Evolutionary conservation across 164 flowering plant genomes (phyloP), one percentile per base, ranked within the genome.

Genomic region (Buxus sempervirens): DNA sequence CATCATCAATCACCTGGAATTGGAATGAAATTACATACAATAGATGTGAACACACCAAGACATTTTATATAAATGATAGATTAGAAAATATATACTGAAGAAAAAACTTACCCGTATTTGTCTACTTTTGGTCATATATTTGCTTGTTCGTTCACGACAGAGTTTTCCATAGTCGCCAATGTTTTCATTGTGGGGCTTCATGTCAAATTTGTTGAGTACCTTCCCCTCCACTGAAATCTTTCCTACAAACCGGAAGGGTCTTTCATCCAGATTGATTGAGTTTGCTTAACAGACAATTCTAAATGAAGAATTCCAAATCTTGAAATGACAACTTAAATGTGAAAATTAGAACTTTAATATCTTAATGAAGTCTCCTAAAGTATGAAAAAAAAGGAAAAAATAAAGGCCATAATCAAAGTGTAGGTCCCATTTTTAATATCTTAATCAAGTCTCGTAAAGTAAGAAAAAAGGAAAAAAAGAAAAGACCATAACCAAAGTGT

Each of bases 101-200:
- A 49, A 3, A 69, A 38, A 58, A 59, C 56, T 19, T 51, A 87
- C 96, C 90, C 86, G 88, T 68, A 85, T 79, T 81, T 90, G 94
- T 84, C 98, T 83, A 60, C 16, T 78, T 77, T 80, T 90, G 59
- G 74, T 76, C 85, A 77, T 85, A 53, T 81, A 90, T 63, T 87
- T 90, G 45, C 73, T 84, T 65, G 95, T 88, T 68, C 98, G 67
- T 70, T 89, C 93, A 65, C 96, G 91, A 64, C 96, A 93, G 64
- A 89, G 78, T 73, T 83, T 88, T 22, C 90, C 78, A 78, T 90
- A 93, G 66, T 72, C 80, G 70, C 79, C 88, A 58, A 90, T 65
- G 69, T 80, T 80, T 55, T 81, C 80, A 72, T 78, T 68, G 42
- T 82, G 85, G 63, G 90, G 98, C 82, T 78, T 86, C 93, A 93